Evolutionary conservation across 768 basidiomycete species (phyloP).

Genomic region (Tylopilus balloui): DNA sequence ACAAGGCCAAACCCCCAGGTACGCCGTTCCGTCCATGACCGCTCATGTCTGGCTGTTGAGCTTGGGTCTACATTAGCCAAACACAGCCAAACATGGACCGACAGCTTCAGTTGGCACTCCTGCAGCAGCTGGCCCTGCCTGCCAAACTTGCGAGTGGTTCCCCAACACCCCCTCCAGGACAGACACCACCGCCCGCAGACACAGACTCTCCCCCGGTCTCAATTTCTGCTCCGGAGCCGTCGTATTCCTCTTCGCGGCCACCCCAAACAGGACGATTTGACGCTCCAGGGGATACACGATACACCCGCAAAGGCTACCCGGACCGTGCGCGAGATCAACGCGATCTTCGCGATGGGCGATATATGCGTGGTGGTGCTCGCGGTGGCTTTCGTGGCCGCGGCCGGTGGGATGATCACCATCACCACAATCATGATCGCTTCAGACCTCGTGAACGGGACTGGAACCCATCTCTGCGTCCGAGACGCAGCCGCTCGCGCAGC

Average conservation of each 20-base stretch:
- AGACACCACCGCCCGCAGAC: slow-evolving; percentile 27
- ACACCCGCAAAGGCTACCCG: slow-evolving; percentile 24
- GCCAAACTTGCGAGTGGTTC: slow-evolving; percentile 40
- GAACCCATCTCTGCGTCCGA: slow-evolving; percentile 38
- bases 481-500: slow-evolving; percentile 71
- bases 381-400: slow-evolving; percentile 59
- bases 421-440: slow-evolving; percentile 38
- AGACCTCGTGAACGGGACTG: slow-evolving; percentile 45
- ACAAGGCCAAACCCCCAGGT: slow-evolving; percentile 34
- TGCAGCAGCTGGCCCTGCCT: slow-evolving; percentile 73
- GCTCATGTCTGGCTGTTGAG: slow-evolving; percentile 3
- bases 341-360: slow-evolving; percentile 51
- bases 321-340: slow-evolving; percentile 44
- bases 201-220: background rate
- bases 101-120: slow-evolving; percentile 54
- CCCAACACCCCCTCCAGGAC: slow-evolving; percentile 19
- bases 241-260: slow-evolving; percentile 5
- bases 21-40: slow-evolving; percentile 21
- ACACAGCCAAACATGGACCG: slow-evolving; percentile 51
- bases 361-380: slow-evolving; percentile 50
- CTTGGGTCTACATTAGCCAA: slow-evolving; percentile 44
- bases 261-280: slow-evolving; percentile 26
- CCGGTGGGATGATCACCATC: slow-evolving; percentile 63
- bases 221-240: slow-evolving; percentile 20
- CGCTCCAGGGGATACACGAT: slow-evolving; percentile 37